Conservation (phyloP, 2,329 filamentous ascomycete species). For the Penicillium polonicum region DNA sequence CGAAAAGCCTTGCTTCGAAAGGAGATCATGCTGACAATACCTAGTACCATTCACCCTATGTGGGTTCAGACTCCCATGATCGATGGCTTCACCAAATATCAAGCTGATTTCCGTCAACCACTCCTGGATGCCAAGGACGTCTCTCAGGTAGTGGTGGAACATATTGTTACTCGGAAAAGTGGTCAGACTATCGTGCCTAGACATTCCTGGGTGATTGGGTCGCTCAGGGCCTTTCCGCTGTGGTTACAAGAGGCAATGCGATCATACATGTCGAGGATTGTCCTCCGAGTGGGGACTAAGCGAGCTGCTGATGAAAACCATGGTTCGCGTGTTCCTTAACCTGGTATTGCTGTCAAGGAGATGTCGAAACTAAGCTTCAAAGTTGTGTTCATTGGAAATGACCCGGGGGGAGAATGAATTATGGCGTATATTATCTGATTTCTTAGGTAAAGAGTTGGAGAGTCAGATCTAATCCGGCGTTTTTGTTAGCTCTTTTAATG, state of each 20-base stretch:
- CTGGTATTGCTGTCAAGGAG: too few species aligned
- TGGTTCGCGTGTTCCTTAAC: not conserved
- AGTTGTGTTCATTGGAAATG: not conserved
- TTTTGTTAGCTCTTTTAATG: not conserved
- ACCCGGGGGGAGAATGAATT: not conserved
- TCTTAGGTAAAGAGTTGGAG: not conserved
- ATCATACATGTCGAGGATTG: constrained; percentile 4
- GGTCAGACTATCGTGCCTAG: constrained; percentile 46
- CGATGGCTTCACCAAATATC: constrained; percentile 22
- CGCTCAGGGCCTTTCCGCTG: constrained; percentile 1
- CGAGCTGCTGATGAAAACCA: not conserved
- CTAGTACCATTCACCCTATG: constrained; percentile 20
- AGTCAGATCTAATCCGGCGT: not conserved
- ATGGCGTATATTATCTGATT: not conserved
- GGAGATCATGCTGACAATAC: not conserved
- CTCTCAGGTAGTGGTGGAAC: constrained; percentile 46
- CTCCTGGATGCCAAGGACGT: constrained; percentile 30
- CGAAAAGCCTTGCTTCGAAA: not conserved
- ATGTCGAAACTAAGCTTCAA: not conserved
- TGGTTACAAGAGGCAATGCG: constrained; percentile 9
- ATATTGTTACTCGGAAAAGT: constrained; percentile 47
- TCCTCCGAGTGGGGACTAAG: not conserved
- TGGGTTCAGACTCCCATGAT: constrained; percentile 43
- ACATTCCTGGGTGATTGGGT: not conserved
- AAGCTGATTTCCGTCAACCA: constrained; percentile 16